Conservation (phyloP, 176 grass and related monocot species). For the Eleusine coracana region DNA sequence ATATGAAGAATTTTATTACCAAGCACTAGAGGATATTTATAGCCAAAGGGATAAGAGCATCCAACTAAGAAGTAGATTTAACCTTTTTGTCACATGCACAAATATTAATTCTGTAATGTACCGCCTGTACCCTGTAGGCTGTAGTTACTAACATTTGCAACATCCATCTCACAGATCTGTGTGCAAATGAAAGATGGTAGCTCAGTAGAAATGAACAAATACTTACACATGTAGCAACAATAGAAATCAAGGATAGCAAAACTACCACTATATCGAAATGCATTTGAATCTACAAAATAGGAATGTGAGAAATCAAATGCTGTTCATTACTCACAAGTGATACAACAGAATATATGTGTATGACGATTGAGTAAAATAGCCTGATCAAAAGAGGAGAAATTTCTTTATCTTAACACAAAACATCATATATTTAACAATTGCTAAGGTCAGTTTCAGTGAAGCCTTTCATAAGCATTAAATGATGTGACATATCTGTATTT, state of each 20-base stretch:
- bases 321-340: not conserved
- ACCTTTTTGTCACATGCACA: constrained; percentile 67
- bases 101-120: constrained; percentile 78
- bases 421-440: constrained; percentile 5
- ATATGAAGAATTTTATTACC: constrained; percentile 13
- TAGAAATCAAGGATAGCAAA: constrained; percentile 24
- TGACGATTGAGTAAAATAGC: not conserved
- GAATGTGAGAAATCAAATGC: constrained; percentile 20
- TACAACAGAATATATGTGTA: too few species aligned
- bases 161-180: constrained; percentile 98
- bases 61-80: constrained; percentile 39
- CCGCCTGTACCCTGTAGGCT: constrained; percentile 24
- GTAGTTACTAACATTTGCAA: constrained; percentile 87
- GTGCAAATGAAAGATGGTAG: constrained; percentile 32
- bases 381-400: not conserved
- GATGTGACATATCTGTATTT: too few species aligned
- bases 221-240: not conserved
- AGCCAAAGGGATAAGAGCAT: constrained; percentile 14
- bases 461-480: too few species aligned
- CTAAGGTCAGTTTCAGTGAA: not conserved
- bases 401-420: not conserved
- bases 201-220: constrained; percentile 5
- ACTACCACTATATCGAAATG: constrained; percentile 36
- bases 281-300: constrained; percentile 59
- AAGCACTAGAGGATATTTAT: constrained; percentile 8